phyloP scores from a whole-genome alignment of 2,329 filamentous ascomycete genomes.

The Sphaerulina vaccinii region DNA sequence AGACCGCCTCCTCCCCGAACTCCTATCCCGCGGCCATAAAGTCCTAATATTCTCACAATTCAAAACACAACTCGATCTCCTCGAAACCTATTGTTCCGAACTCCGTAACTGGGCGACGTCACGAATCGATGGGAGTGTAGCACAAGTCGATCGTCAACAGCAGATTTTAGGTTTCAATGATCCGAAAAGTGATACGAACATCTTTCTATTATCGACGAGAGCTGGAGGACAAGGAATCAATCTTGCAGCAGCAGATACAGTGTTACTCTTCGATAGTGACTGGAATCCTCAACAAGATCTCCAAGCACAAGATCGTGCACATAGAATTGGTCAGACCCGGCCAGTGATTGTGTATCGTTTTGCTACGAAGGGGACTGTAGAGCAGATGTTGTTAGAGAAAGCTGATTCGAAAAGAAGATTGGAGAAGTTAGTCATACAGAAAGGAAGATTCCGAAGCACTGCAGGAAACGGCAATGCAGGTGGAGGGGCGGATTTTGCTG shows the following conservation, averaged over 20 bases:
- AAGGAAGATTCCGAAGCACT: conserved; percentile 69
- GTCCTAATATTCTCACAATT: conserved; percentile 97
- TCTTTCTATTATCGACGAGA: conserved; percentile 87
- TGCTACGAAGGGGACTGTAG: conserved; percentile 88
- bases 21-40: conserved; percentile 77
- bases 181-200: conserved; percentile 46
- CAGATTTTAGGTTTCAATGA: conserved; percentile 53
- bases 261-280: conserved; percentile 84
- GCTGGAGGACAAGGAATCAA: conserved; percentile 96
- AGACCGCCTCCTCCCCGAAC: conserved; percentile 74
- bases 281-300: conserved; percentile 98
- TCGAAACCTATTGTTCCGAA: conserved; percentile 80
- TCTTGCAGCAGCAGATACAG: conserved; percentile 84
- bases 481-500: conserved; percentile 46
- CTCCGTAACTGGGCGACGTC: conserved; percentile 78
- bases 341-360: conserved; percentile 93
- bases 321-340: conserved; percentile 88
- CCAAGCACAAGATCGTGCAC: conserved; percentile 91
- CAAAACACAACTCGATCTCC: conserved; percentile 86
- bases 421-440: conserved; percentile 93
- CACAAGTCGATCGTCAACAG: conserved; percentile 59
- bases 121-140: conserved; percentile 85
- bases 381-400: conserved; percentile 80
- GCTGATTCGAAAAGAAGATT: conserved; percentile 89
- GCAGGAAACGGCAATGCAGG: conserved; percentile 41